These are phyloP conservation scores for Hevea brasiliensis DNA, from an alignment of 345 rosid genomes.

Conservation along the genomic window DNA sequence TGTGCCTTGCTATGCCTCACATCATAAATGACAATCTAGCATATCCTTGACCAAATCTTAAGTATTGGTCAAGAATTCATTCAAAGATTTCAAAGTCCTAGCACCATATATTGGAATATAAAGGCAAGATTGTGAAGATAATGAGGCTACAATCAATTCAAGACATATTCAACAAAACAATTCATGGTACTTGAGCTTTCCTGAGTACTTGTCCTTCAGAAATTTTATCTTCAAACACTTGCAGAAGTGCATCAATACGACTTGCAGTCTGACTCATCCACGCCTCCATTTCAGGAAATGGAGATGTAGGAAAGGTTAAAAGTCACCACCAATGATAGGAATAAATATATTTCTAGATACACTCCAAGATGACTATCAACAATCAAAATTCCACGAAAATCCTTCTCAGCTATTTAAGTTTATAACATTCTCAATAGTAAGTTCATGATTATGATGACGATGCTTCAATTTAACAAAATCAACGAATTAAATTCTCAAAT, in stretches of 20 bases:
- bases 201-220: not conserved
- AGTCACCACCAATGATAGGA: not conserved
- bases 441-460: not conserved
- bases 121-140: too few relatives aligned
- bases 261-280: not conserved
- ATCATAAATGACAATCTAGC: too few relatives aligned
- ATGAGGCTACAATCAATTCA: too few relatives aligned
- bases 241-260: not conserved
- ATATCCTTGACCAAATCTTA: too few relatives aligned
- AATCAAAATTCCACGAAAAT: not conserved
- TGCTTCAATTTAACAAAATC: not conserved
- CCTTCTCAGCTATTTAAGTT: not conserved
- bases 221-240: not conserved
- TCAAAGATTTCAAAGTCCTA: too few relatives aligned
- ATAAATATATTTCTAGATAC: not conserved
- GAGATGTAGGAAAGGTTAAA: not conserved
- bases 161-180: too few relatives aligned
- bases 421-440: not conserved
- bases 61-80: too few relatives aligned
- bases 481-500: not conserved
- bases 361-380: not conserved
- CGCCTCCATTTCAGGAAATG: not conserved
- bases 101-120: too few relatives aligned
- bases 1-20: too few relatives aligned
- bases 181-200: too few relatives aligned